Percentiles rank a stretch among this genome's conserved stretches.
Conservation (phyloP, 257 asterid genomes). For the Fraxinus pennsylvanica region DNA sequence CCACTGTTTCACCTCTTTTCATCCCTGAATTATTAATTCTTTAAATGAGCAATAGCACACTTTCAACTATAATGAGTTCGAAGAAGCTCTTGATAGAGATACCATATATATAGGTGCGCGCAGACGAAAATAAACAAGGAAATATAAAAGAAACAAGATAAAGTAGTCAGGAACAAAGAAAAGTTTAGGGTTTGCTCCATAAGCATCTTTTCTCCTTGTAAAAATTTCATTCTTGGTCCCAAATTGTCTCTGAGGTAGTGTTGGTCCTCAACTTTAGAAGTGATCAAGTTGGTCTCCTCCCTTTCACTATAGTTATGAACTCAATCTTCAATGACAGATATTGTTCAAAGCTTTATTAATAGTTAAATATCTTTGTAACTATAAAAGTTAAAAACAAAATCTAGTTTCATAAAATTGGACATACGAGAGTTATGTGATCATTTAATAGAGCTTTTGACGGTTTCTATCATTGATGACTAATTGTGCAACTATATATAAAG, state of each 20-base stretch:
- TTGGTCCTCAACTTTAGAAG: not conserved
- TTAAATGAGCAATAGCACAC: not conserved
- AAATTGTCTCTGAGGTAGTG: not conserved
- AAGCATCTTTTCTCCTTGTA: not conserved
- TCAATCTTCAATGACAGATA: not conserved
- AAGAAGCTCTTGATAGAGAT: not conserved
- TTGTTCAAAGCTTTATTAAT: no score
- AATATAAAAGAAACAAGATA: not conserved
- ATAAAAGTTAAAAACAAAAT: no score
- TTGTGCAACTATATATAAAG: not conserved
- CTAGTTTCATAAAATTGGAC: no score
- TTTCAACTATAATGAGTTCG: not conserved
- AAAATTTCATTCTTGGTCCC: not conserved
- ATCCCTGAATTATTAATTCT: not conserved
- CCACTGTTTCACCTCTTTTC: conserved; percentile 24
- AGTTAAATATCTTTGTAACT: not conserved
- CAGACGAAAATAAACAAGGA: not conserved
- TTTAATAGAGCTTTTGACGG: not conserved
- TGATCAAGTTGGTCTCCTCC: not conserved
- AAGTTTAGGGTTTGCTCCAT: not conserved
- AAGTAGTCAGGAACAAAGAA: not conserved
- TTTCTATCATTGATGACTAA: not conserved
- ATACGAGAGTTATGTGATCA: not conserved
- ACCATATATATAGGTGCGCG: not conserved
- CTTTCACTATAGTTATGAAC: not conserved